Conservation (phyloP, 371 early-diverging fungal species). For the Catenaria anguillulae region DNA sequence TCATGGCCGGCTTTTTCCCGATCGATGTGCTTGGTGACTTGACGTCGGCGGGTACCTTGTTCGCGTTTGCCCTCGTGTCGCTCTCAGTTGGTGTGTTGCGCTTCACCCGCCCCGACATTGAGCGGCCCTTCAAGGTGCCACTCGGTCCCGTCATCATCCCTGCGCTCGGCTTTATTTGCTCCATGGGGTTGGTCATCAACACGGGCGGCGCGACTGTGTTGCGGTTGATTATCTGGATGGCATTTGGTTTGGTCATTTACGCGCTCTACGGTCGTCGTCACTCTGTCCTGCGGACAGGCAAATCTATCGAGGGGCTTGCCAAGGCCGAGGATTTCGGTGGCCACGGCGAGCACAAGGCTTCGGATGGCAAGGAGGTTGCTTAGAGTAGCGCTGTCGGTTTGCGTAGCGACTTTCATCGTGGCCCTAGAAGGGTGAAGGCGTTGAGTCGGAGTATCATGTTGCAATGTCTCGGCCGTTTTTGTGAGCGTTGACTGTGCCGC, state of each 20-base stretch:
- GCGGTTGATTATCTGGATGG: constrained; percentile 21
- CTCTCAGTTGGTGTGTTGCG: constrained; percentile 4
- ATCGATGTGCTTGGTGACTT: constrained; percentile 68
- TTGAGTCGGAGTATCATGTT: too few relatives aligned
- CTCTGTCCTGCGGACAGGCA: not conserved
- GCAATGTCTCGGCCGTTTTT: too few relatives aligned
- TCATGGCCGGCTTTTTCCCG: constrained; percentile 58
- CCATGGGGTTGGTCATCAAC: constrained; percentile 41
- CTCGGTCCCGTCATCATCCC: not conserved
- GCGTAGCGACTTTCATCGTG: too few relatives aligned
- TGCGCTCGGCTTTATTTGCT: constrained; percentile 38
- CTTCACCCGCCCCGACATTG: constrained; percentile 4
- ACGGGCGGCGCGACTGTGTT: constrained; percentile 41
- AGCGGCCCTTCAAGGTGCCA: constrained; percentile 9
- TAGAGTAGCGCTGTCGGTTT: too few relatives aligned
- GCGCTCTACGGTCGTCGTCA: not conserved
- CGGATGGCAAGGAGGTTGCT: too few relatives aligned
- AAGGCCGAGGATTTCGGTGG: constrained; percentile 2
- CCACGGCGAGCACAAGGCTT: too few relatives aligned
- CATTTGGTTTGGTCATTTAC: not conserved
- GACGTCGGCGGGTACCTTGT: constrained; percentile 40
- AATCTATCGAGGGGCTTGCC: not conserved
- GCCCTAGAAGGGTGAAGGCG: too few relatives aligned
- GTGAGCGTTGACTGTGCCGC: too few relatives aligned
- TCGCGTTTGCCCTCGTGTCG: constrained; percentile 9